Percentiles rank a stretch among this genome's conserved stretches.
These are phyloP conservation scores for Phytophthora palmivora DNA, from an alignment of 352 stramenopile species.

Conservation along the genomic window DNA sequence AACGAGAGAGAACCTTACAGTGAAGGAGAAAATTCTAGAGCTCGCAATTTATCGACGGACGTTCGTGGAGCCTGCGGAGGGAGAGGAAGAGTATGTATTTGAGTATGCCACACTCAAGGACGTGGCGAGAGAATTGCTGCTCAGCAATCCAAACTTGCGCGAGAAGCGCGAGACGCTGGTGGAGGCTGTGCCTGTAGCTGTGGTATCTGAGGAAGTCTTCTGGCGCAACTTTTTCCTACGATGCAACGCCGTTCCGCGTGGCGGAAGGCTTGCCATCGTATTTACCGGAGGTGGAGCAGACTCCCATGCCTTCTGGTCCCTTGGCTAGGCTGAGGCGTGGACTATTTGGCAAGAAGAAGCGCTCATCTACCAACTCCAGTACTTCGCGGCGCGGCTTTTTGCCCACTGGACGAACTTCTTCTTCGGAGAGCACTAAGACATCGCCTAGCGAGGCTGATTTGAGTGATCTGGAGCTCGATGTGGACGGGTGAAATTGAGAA, in stretches of 20 bases:
- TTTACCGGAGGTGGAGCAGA: constrained; percentile 48
- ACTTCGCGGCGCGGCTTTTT: constrained; percentile 49
- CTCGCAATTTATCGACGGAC: constrained; percentile 71
- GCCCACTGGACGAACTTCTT: constrained; percentile 27
- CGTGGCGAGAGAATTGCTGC: constrained; percentile 55
- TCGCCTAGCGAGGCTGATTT: constrained; percentile 42
- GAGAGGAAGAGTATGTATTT: constrained; percentile 75
- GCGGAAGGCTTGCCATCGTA: constrained; percentile 49
- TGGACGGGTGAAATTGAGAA: constrained; percentile 81
- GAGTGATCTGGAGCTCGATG: constrained; percentile 67
- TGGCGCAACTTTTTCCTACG: constrained; percentile 83
- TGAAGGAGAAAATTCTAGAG: constrained; percentile 64
- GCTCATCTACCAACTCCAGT: constrained; percentile 39
- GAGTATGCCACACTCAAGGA: constrained; percentile 56
- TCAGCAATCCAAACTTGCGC: constrained; percentile 65
- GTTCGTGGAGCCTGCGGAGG: constrained; percentile 61
- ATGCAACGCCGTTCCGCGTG: constrained; percentile 63
- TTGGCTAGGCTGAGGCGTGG: constrained; percentile 64
- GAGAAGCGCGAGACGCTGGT: constrained; percentile 65
- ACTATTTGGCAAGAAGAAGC: constrained; percentile 55
- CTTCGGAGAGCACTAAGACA: constrained; percentile 41
- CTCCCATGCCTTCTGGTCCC: constrained; percentile 23
- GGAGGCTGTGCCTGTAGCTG: constrained; percentile 35
- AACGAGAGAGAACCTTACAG: constrained; percentile 41
- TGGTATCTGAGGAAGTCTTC: constrained; percentile 62